These are phyloP conservation scores for Arthrobotrys pseudoclavata DNA, from an alignment of 2,329 filamentous ascomycete genomes.

Conservation along the genomic window DNA sequence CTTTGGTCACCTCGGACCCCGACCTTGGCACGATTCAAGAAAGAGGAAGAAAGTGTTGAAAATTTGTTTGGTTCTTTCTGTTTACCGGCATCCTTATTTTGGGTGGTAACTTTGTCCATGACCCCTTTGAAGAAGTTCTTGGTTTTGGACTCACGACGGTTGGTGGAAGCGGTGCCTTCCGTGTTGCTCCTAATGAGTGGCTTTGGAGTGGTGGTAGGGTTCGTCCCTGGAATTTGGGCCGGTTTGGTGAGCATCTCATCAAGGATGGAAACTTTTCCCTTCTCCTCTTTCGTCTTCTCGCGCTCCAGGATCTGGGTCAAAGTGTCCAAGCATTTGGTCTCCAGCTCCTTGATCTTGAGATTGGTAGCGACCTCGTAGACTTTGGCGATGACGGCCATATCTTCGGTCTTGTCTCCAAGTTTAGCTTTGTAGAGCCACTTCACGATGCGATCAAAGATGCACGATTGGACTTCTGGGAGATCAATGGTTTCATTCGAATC, in stretches of 20 bases:
- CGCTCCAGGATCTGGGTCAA: slow-evolving; percentile 3
- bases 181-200: not conserved
- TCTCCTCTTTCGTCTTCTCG: slow-evolving; percentile 22
- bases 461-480: slow-evolving; percentile 22
- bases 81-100: not conserved
- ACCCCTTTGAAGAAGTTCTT: slow-evolving; percentile 22
- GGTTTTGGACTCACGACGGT: not conserved
- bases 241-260: slow-evolving; percentile 10
- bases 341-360: slow-evolving; percentile 21
- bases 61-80: not conserved
- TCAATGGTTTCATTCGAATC: slow-evolving; percentile 9
- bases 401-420: slow-evolving; percentile 5
- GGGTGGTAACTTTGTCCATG: slow-evolving; percentile 11
- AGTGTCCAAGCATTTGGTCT: slow-evolving; percentile 3
- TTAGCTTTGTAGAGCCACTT: slow-evolving; percentile 45
- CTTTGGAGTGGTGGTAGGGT: not conserved
- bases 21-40: slow-evolving; percentile 7
- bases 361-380: slow-evolving; percentile 25
- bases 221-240: not conserved
- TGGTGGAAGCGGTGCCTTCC: not conserved
- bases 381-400: slow-evolving; percentile 20
- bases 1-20: not conserved
- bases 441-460: slow-evolving; percentile 48
- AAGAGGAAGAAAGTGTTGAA: not conserved
- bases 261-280: not conserved